Base-by-base conservation (phyloP, 176 grass and related monocot genomes). In the Musa acuminata region DNA sequence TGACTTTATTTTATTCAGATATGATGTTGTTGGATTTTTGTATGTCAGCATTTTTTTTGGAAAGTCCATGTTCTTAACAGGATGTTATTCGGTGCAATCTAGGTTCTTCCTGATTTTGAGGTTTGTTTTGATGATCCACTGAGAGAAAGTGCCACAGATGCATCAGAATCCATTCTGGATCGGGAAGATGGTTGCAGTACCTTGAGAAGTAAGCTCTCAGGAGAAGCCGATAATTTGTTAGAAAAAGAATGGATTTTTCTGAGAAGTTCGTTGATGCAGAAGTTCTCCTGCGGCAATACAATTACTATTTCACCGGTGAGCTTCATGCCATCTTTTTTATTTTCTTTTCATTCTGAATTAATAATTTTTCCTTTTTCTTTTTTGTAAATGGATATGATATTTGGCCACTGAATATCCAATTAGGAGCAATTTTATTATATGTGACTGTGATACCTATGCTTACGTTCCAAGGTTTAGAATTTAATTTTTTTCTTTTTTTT, bases 241-340 rank as follows among this genome's bases (percentile, higher is more conserved):
- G 24, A 64, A 60, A 75, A 75, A 75, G 75, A 77, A 25, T 77
- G 75, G 75, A 51, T 13, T 27, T 51, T 77, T 65, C 50, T 77
- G 23, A 77, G 52, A 77, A 43, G 49, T 77, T 77, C 75, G 1
- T 67, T 77, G 75, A 52, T 11, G 8, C 75, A 77, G 29, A 77
- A 77, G 50, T 77, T 77, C 62, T 65, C 60, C 20, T 51, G 19
- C 62, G 67, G 62, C 62, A 77, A 66, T 16, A 65, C 3, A 8
- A 77, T 77, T 26, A 21, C 75, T 20, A 7, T 77, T 77, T 77
- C 75, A 64, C 60, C 29, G 9, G 75, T 77, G 49, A 77, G 75
- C 50, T 65, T 77, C 12, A 24, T 21, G 24, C 66, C 14, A 23
- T 23, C 43, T 11, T 52, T 23, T 51, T 77, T 19, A 8, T 51